Percentiles rank a stretch among this genome's conserved stretches.
Evolutionary conservation across 441 rosid species (phyloP).

Genomic region (Pelargonium australe): DNA sequence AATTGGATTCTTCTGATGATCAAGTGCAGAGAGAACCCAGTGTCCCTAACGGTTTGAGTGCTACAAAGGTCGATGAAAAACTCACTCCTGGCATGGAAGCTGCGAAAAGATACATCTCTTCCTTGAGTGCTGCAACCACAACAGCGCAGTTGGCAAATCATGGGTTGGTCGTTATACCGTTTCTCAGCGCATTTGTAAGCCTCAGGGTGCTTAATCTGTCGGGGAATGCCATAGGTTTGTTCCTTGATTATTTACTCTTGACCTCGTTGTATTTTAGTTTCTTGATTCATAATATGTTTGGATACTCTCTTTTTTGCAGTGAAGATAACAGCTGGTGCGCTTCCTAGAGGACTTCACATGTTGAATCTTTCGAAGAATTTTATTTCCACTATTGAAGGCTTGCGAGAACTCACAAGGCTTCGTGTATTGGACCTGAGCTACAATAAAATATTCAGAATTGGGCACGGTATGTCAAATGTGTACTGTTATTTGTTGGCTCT

Average conservation of each 20-base stretch:
- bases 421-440: constrained; percentile 89
- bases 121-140: constrained; percentile 56
- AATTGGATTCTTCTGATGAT: constrained; percentile 27
- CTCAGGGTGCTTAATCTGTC: constrained; percentile 80
- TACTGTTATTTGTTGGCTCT: constrained; percentile 1
- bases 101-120: constrained; percentile 64
- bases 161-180: constrained; percentile 66
- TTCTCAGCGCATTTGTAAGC: constrained; percentile 64
- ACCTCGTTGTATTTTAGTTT: background rate
- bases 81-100: constrained; percentile 62
- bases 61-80: constrained; percentile 44
- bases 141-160: constrained; percentile 69
- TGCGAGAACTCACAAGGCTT: constrained; percentile 84
- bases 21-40: constrained; percentile 29
- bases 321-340: constrained; percentile 76
- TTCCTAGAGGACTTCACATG: constrained; percentile 83
- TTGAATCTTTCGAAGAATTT: constrained; percentile 76
- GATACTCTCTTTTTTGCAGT: constrained; percentile 29
- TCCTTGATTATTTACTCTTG: constrained; percentile 9
- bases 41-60: constrained; percentile 25
- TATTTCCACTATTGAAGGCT: constrained; percentile 75
- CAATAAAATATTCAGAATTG: constrained; percentile 71
- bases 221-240: constrained; percentile 76
- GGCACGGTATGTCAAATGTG: constrained; percentile 61
- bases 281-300: constrained; percentile 7